Evolutionary conservation across 2,329 filamentous ascomycete genomes (phyloP).

Genomic region (Colletotrichum tabaci): DNA sequence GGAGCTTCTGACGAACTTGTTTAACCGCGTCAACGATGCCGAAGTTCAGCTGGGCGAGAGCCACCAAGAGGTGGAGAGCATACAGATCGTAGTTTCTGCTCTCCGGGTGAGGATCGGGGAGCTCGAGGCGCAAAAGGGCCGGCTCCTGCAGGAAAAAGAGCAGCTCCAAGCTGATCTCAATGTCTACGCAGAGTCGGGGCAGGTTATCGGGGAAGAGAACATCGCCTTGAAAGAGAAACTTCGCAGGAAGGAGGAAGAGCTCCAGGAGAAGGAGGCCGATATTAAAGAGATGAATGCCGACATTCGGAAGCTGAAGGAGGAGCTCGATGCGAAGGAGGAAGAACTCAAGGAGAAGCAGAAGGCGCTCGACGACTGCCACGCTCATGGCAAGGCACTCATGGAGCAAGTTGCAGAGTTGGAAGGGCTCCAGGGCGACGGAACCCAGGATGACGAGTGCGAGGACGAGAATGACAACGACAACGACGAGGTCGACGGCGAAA

Average conservation of each 20-base stretch:
- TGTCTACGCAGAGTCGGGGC: not conserved
- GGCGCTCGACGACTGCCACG: slow-evolving; percentile 7
- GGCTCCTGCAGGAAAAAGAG: not conserved
- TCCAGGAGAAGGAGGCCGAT: not conserved
- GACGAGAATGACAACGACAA: not conserved
- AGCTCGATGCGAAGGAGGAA: not conserved
- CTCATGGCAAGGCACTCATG: not conserved
- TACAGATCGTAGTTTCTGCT: not conserved
- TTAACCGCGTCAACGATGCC: not conserved
- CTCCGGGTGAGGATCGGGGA: not conserved
- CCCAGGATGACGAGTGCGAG: not conserved
- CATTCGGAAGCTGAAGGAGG: not conserved
- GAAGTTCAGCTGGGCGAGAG: not conserved
- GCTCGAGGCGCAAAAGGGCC: not conserved
- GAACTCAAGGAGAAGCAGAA: not conserved
- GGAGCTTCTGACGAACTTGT: not conserved
- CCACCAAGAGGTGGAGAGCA: not conserved
- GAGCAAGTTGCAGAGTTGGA: not conserved
- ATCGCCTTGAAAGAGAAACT: not conserved
- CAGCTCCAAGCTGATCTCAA: not conserved
- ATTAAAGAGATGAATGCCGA: not conserved
- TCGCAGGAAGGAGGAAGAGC: not conserved
- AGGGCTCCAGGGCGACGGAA: not conserved
- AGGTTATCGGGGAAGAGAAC: not conserved
- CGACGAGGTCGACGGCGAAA: not conserved